A percentile compares a stretch with the other conserved stretches of the same genome.
phyloP scores from a whole-genome alignment of 208 protist genomes.

The Tetramitus jugosus region DNA sequence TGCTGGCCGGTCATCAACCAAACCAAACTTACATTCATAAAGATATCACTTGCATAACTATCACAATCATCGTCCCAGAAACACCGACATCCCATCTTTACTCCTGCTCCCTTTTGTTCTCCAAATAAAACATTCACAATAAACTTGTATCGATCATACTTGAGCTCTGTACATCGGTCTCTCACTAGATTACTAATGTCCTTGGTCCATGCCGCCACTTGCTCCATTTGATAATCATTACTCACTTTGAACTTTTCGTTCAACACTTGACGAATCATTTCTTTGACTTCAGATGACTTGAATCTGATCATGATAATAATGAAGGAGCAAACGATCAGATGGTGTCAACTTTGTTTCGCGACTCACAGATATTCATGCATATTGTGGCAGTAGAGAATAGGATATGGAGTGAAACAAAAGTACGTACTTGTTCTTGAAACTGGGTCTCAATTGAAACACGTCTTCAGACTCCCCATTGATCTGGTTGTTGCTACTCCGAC shows the following conservation, averaged over 20 bases:
- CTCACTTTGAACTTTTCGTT: not conserved
- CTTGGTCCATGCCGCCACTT: conserved; percentile 5
- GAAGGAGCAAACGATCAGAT: not conserved
- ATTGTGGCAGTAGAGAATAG: too few species aligned
- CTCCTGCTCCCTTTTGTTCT: conserved; percentile 74
- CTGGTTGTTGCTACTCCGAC: too few species aligned
- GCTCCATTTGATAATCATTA: conserved; percentile 13
- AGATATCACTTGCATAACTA: conserved; percentile 79
- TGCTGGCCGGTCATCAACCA: too few species aligned
- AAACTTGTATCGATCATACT: conserved; percentile 81
- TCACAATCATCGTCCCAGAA: conserved; percentile 90
- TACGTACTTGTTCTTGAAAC: conserved; percentile 13
- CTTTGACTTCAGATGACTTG: not conserved
- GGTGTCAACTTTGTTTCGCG: too few species aligned
- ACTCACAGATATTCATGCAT: too few species aligned
- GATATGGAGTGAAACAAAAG: too few species aligned
- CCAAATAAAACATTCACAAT: conserved; percentile 83
- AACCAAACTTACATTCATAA: conserved; percentile 58
- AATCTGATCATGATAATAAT: too few species aligned
- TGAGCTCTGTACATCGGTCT: conserved; percentile 36
- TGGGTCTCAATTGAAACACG: conserved; percentile 13
- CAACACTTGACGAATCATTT: conserved; percentile 7
- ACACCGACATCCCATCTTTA: conserved; percentile 80
- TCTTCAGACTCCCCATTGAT: not conserved
- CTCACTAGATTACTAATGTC: conserved; percentile 8